phyloP scores from a whole-genome alignment of 768 basidiomycete genomes.

The Tylopilus felleus region DNA sequence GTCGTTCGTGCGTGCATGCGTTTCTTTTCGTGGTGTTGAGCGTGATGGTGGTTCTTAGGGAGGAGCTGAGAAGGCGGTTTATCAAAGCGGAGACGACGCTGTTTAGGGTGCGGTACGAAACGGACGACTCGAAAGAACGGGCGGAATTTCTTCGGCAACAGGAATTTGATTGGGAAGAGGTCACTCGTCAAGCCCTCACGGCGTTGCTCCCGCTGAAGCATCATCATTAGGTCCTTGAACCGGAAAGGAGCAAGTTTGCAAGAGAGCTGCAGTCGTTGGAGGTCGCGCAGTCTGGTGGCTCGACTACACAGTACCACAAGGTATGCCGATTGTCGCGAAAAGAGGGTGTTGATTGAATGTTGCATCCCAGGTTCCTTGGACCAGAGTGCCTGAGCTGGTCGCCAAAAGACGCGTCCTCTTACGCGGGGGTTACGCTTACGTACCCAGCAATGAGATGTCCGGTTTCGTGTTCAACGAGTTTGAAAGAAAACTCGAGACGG shows the following conservation, averaged over 20 bases:
- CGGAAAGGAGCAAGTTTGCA: conserved; percentile 51
- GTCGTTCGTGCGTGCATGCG: conserved; percentile 74
- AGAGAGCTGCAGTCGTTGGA: conserved; percentile 45
- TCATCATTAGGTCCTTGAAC: conserved; percentile 46
- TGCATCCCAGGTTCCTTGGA: conserved; percentile 85
- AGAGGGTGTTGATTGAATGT: not conserved
- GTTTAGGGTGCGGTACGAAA: conserved; percentile 80
- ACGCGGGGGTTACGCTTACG: conserved; percentile 82
- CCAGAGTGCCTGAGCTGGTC: conserved; percentile 88
- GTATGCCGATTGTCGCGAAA: conserved; percentile 34
- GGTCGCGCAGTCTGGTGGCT: not conserved
- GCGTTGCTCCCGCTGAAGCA: conserved; percentile 1
- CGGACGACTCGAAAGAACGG: conserved; percentile 54
- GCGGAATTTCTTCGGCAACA: conserved; percentile 51
- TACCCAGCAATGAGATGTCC: conserved; percentile 70
- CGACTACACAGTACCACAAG: conserved; percentile 58
- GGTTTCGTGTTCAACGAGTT: conserved; percentile 90
- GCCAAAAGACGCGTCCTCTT: conserved; percentile 77
- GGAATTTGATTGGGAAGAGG: conserved; percentile 64
- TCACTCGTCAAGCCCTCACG: conserved; percentile 28
- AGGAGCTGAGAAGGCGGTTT: conserved; percentile 85
- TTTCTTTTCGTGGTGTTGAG: not conserved
- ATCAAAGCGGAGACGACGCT: conserved; percentile 84
- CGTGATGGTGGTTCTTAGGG: conserved; percentile 43
- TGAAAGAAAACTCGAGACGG: conserved; percentile 62